phyloP scores from a whole-genome alignment of 2,329 filamentous ascomycete species.

The Neofusicoccum parvum region DNA sequence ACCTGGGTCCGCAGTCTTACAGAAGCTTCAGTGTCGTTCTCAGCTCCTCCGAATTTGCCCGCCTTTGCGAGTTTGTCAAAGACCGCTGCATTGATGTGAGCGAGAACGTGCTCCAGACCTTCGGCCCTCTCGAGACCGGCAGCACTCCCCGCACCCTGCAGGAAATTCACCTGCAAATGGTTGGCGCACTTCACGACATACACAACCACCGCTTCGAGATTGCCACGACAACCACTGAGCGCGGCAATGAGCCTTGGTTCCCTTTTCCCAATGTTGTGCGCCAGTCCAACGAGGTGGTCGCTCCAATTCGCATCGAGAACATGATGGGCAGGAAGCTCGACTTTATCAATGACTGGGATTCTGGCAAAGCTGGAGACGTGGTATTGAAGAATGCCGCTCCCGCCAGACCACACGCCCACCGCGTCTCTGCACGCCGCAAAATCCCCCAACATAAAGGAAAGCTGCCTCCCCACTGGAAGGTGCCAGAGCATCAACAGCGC shows the following conservation, averaged over 20 bases:
- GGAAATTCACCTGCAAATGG: conserved; percentile 7
- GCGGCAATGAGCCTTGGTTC: conserved; percentile 16
- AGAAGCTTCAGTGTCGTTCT: conserved; percentile 16
- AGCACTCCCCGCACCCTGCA: not conserved
- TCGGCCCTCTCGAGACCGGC: not conserved
- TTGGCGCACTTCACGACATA: not conserved
- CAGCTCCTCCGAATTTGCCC: not conserved
- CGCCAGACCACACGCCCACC: not conserved
- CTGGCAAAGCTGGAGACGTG: not conserved
- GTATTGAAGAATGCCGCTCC: not conserved
- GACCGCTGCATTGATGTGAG: not conserved
- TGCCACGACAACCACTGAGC: not conserved
- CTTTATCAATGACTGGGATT: conserved; percentile 4
- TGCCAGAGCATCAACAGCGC: not conserved
- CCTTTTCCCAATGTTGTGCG: conserved; percentile 16
- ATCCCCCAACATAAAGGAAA: not conserved
- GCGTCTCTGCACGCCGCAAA: not conserved
- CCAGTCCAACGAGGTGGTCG: not conserved
- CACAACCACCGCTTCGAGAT: not conserved
- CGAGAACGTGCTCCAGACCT: conserved; percentile 13
- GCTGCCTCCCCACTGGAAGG: not conserved
- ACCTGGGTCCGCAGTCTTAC: not conserved
- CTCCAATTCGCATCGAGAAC: not conserved
- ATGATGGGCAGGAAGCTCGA: conserved; percentile 1
- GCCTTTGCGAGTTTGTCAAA: not conserved